Conservation (phyloP, 148 eudicot genomes). For the Diospyros kaki region DNA sequence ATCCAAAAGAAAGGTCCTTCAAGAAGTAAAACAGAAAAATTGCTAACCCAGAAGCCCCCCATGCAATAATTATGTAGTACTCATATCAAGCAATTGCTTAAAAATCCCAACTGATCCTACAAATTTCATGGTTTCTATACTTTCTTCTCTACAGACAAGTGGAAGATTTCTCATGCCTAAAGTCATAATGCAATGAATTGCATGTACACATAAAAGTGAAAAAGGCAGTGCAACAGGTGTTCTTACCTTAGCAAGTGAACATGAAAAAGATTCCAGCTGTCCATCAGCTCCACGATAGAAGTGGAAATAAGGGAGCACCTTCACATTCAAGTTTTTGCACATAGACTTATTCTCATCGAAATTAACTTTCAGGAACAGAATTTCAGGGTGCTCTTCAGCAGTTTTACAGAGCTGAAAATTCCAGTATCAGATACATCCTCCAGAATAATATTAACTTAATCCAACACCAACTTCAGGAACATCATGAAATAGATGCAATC, state of each 20-base stretch:
- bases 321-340: conserved; percentile 95
- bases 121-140: not conserved
- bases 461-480: conserved; percentile 8
- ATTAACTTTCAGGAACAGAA: conserved; percentile 87
- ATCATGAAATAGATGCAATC: conserved; percentile 1
- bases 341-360: conserved; percentile 95
- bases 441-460: not conserved
- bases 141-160: conserved; percentile 1
- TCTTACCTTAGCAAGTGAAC: conserved; percentile 90
- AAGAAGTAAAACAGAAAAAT: not conserved
- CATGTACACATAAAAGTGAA: not conserved
- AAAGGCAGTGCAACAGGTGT: not conserved
- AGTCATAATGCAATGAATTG: too few species aligned
- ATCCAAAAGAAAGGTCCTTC: not conserved
- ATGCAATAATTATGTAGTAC: not conserved
- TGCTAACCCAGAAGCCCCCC: not conserved
- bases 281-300: conserved; percentile 96
- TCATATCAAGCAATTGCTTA: not conserved
- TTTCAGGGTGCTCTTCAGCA: conserved; percentile 81
- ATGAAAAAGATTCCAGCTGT: conserved; percentile 81
- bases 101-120: not conserved
- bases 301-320: conserved; percentile 96
- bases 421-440: conserved; percentile 21
- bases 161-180: not conserved
- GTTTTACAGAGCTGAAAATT: conserved; percentile 75